A percentile compares a stretch with the other conserved stretches of the same genome.
Evolutionary conservation across 1,284 basidiomycete genomes (phyloP).

Genomic region (Puccinia horiana): DNA sequence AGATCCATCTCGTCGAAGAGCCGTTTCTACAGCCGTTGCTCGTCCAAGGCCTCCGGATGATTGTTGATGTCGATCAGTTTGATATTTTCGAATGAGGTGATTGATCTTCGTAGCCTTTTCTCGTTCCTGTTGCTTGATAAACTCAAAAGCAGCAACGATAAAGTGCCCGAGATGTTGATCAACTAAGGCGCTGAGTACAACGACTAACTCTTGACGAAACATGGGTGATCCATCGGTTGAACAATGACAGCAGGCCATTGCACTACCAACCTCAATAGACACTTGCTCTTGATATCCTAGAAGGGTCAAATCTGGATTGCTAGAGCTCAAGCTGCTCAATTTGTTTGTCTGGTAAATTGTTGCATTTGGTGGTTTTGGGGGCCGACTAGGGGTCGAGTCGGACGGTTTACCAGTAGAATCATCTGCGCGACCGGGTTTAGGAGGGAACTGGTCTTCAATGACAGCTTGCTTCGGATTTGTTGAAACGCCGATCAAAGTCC

Average conservation of each 20-base stretch:
- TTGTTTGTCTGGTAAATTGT: slow-evolving; percentile 29
- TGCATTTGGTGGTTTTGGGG: not conserved
- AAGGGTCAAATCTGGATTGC: slow-evolving; percentile 32
- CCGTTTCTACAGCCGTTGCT: not conserved
- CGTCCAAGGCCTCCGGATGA: not conserved
- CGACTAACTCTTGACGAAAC: slow-evolving; percentile 48
- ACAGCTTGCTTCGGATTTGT: slow-evolving; percentile 26
- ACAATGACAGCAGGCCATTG: slow-evolving; percentile 48
- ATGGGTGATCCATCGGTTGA: slow-evolving; percentile 47
- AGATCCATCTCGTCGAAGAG: not conserved
- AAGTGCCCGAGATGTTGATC: slow-evolving; percentile 49
- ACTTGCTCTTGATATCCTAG: slow-evolving; percentile 46
- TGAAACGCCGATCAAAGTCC: slow-evolving; percentile 44
- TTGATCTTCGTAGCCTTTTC: slow-evolving; percentile 22
- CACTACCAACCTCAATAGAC: slow-evolving; percentile 45
- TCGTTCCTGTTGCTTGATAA: slow-evolving; percentile 25
- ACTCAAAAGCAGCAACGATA: slow-evolving; percentile 47
- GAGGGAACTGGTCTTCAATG: slow-evolving; percentile 22
- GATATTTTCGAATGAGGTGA: slow-evolving; percentile 39
- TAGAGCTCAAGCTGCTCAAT: slow-evolving; percentile 36
- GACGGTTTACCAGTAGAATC: slow-evolving; percentile 60
- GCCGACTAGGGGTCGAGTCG: slow-evolving; percentile 59
- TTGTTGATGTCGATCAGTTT: slow-evolving; percentile 5
- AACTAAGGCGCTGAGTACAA: slow-evolving; percentile 43
- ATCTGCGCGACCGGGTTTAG: not conserved